Conservation (phyloP, 2,329 filamentous ascomycete genomes). For the Thielaviopsis cerberus region DNA sequence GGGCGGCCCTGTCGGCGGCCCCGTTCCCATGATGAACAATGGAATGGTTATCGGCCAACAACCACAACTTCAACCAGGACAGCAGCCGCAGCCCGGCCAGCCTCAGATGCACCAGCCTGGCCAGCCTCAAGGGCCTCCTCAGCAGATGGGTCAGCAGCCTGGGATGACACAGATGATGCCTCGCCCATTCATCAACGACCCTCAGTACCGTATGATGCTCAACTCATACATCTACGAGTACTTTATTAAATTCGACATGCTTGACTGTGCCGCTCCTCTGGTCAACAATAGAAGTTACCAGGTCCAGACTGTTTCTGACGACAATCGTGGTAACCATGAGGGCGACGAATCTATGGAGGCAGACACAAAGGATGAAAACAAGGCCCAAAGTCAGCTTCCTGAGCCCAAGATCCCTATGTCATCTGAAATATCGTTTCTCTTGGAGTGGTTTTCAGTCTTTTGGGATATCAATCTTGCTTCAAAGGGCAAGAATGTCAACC, state of each 20-base stretch:
- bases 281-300: constrained; percentile 28
- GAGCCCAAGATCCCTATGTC: constrained; percentile 47
- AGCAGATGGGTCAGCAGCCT: constrained; percentile 6
- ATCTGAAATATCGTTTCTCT: constrained; percentile 61
- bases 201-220: constrained; percentile 37
- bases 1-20: constrained; percentile 46
- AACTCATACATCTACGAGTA: constrained; percentile 88
- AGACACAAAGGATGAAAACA: constrained; percentile 62
- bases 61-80: constrained; percentile 19
- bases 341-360: constrained; percentile 63
- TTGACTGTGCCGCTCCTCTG: constrained; percentile 62
- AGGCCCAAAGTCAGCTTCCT: constrained; percentile 65
- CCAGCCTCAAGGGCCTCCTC: constrained; percentile 4
- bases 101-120: constrained; percentile 13
- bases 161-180: constrained; percentile 16
- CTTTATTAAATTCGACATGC: constrained; percentile 71
- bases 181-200: constrained; percentile 20
- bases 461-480: constrained; percentile 79
- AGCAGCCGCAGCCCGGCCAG: constrained; percentile 8
- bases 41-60: constrained; percentile 18
- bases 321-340: constrained; percentile 47
- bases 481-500: constrained; percentile 43
- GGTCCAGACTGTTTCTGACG: constrained; percentile 28
- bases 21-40: constrained; percentile 51
- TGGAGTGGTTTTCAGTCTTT: constrained; percentile 94